These are phyloP conservation scores for Phaseolus lunatus DNA, from an alignment of 306 rosid genomes.

Conservation along the genomic window DNA sequence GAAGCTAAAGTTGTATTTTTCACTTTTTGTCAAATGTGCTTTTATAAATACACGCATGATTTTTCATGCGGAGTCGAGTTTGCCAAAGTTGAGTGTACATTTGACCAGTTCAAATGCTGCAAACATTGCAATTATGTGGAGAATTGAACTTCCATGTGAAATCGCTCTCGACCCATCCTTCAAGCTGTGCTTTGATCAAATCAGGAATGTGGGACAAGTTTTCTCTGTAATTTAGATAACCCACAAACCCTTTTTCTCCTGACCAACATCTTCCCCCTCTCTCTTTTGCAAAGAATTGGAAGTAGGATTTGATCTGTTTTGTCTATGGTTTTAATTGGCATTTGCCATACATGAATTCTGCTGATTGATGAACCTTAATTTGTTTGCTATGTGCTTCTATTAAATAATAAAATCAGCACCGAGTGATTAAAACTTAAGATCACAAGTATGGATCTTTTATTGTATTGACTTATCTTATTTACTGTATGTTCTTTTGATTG, in stretches of 20 bases:
- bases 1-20: not conserved
- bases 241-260: not conserved
- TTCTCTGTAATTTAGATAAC: slow-evolving; percentile 2
- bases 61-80: not conserved
- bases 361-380: slow-evolving; percentile 10
- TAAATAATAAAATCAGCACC: slow-evolving; percentile 12
- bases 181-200: slow-evolving; percentile 4
- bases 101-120: not conserved
- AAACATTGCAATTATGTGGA: not conserved
- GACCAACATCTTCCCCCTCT: not conserved
- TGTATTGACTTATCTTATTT: not conserved
- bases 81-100: not conserved
- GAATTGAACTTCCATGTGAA: not conserved
- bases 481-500: not conserved
- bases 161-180: not conserved
- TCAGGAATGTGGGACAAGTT: not conserved
- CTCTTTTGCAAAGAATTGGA: slow-evolving; percentile 15
- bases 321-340: slow-evolving; percentile 21
- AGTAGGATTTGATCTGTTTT: slow-evolving; percentile 15
- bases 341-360: slow-evolving; percentile 22
- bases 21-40: not conserved
- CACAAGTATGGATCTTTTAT: slow-evolving; percentile 5
- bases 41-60: not conserved
- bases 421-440: not conserved
- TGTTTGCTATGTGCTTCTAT: slow-evolving; percentile 16